Percentiles rank a stretch among this genome's conserved stretches.
Evolutionary conservation across 2,329 filamentous ascomycete species (phyloP).

Genomic region (Exserohilum rostratum): DNA sequence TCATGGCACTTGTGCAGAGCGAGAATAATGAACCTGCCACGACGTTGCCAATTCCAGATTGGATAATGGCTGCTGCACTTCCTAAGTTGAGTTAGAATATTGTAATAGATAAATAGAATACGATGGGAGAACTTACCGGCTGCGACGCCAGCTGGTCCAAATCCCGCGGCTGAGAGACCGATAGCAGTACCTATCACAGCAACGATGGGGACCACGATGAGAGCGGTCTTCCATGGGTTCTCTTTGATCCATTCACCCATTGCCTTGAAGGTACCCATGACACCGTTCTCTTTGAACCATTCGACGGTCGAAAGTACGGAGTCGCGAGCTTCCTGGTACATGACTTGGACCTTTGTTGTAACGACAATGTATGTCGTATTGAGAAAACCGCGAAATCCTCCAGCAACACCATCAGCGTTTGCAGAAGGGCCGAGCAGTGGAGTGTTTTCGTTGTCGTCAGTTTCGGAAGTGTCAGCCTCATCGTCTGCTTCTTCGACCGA

Average conservation of each 20-base stretch:
- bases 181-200: constrained; percentile 2
- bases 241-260: constrained; percentile 2
- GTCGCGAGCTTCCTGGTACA: neutral
- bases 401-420: too few relatives aligned
- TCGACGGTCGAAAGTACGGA: neutral
- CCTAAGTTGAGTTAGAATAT: constrained; percentile 13
- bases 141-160: constrained; percentile 3
- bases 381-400: neutral
- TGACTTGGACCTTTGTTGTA: neutral
- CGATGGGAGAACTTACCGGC: neutral
- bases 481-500: neutral
- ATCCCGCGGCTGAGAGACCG: constrained; percentile 6
- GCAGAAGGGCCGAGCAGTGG: neutral
- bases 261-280: neutral
- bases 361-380: neutral
- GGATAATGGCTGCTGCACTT: constrained; percentile 29
- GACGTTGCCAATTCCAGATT: constrained; percentile 28
- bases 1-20: constrained; percentile 30
- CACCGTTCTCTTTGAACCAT: neutral
- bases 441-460: neutral
- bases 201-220: constrained; percentile 8
- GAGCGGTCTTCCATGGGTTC: constrained; percentile 9
- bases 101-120: neutral
- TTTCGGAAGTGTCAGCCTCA: neutral
- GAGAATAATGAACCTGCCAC: constrained; percentile 30